Evolutionary conservation across 2,329 filamentous ascomycete species (phyloP), one percentile per base, ranked within the genome.

Genomic region (Aaosphaeria pasadenensis): DNA sequence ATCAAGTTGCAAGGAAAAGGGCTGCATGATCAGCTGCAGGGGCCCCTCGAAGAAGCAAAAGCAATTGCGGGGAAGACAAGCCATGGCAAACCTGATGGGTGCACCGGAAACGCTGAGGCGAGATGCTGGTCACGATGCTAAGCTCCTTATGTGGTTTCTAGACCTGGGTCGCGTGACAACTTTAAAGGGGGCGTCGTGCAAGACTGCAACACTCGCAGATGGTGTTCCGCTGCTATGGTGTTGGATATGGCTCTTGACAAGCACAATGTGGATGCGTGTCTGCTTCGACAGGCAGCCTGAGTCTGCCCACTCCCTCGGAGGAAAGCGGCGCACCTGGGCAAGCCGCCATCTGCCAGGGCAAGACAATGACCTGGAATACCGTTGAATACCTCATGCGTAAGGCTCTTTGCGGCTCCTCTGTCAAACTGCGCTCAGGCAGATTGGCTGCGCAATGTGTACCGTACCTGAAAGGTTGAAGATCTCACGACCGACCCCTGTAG

Each of bases 11-110:
- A 53, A 53, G 54, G 57, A 52, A 56, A 60, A 63, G 56, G 57
- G 58, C 62, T 67, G 64, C 67, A 69, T 67, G 65, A 66, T 68
- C 62, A 66, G 61, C 66, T 68, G 66, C 68, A 71, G 67, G 67
- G 67, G 62, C 52, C 58, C 17, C 53, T 51, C 54, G 53, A 54
- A 57, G 42, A 61, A 60, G 58, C 56, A 64, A 57, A 56, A 60
- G 55, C 50, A 57, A 67, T 64, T 70, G 67, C 67, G 67, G 67
- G 67, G 68, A 69, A 70, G 55, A 53, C 57, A 63, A 55, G 58
- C 55, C 41, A 43, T 53, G 24, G 47, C 36, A 39, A 42, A 30
- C 9, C 30, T 17, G 30, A 32, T 13, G 9, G 41, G 5, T 43
- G 41, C 41, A 43, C 9, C 30, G 28, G 28, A 43, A 7, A 38